These are phyloP conservation scores for Carex myosuroides DNA, from an alignment of 176 grass and related monocot genomes.

Conservation along the genomic window DNA sequence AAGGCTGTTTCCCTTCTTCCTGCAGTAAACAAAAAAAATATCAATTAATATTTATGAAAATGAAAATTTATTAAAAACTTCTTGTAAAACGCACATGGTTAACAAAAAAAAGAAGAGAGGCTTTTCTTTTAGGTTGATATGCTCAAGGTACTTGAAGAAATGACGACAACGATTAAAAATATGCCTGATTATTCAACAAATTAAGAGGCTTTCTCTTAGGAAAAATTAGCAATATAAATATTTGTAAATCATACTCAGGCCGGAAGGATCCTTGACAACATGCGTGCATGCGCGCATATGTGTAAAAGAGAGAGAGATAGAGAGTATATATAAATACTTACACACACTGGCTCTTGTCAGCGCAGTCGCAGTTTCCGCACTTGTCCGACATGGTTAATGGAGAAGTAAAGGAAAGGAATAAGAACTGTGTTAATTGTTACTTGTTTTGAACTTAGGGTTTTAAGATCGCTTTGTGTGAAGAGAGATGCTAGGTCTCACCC, in stretches of 20 bases:
- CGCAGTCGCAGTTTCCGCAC: slow-evolving; percentile 91
- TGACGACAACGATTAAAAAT: too few species aligned
- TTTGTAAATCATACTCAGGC: not conserved
- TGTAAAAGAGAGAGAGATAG: not conserved
- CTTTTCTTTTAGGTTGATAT: not conserved
- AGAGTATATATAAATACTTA: slow-evolving; percentile 24
- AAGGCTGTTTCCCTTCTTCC: slow-evolving; percentile 69
- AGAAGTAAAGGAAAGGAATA: not conserved
- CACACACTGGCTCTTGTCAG: slow-evolving; percentile 66
- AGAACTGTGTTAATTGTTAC: not conserved
- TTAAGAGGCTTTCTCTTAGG: too few species aligned
- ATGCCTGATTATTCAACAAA: too few species aligned
- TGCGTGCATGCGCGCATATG: too few species aligned
- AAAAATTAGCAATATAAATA: too few species aligned
- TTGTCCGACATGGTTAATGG: slow-evolving; percentile 49
- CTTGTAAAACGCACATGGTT: not conserved
- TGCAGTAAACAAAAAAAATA: slow-evolving; percentile 24
- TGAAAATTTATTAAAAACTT: not conserved
- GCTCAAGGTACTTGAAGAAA: not conserved
- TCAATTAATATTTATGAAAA: not conserved
- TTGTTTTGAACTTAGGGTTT: not conserved
- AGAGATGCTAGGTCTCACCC: not conserved
- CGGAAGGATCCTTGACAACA: not conserved
- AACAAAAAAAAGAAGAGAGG: not conserved
- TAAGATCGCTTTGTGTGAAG: slow-evolving; percentile 6